These are phyloP conservation scores for Phascolomyces articulosus DNA, from an alignment of 371 early-diverging fungal species.

Conservation along the genomic window DNA sequence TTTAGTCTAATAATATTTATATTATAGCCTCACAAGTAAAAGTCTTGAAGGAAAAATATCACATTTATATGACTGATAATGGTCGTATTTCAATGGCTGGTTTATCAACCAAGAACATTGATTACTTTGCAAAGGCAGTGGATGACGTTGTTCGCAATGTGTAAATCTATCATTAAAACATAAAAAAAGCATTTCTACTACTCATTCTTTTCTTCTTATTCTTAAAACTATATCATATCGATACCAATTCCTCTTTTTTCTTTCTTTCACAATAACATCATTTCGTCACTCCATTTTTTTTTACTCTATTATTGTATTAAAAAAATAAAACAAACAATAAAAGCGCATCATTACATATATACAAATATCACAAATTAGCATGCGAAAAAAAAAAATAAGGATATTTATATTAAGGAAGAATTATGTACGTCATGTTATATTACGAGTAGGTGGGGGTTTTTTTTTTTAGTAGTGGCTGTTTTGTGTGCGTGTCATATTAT, in stretches of 20 bases:
- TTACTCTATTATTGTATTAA: background rate
- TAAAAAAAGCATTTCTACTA: too few relatives aligned
- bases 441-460: too few relatives aligned
- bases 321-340: background rate
- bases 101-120: slow-evolving; percentile 82
- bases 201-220: too few relatives aligned
- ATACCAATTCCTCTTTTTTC: too few relatives aligned
- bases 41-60: slow-evolving; percentile 79
- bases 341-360: background rate
- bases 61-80: slow-evolving; percentile 90
- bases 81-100: slow-evolving; percentile 96
- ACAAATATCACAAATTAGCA: slow-evolving; percentile 40
- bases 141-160: slow-evolving; percentile 74
- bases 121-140: slow-evolving; percentile 80
- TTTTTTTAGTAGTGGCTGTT: background rate
- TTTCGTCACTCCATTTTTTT: background rate
- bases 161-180: background rate
- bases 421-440: too few relatives aligned
- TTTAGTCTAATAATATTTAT: too few relatives aligned
- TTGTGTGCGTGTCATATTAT: background rate
- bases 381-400: background rate
- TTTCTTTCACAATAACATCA: background rate
- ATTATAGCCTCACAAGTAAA: slow-evolving; percentile 63
- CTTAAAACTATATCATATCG: too few relatives aligned
- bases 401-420: background rate